Conservation (phyloP, 331 rosid species). For the Rosa hybrid region DNA sequence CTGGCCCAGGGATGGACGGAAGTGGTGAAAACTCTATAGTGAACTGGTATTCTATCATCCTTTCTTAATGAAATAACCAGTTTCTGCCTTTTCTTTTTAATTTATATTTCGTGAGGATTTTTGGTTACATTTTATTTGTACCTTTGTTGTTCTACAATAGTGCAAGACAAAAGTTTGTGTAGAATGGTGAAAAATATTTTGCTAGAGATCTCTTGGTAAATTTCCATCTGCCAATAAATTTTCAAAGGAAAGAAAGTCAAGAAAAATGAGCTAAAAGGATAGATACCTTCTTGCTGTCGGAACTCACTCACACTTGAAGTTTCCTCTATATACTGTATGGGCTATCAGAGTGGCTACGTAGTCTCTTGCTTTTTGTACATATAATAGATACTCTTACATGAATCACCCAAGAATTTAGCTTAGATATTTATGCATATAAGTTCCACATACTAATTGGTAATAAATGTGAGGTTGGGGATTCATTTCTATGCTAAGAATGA, state of each 20-base stretch:
- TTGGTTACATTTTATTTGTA: not conserved
- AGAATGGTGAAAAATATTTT: not conserved
- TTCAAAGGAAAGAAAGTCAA: not conserved
- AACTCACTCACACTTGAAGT: not conserved
- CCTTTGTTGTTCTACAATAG: not conserved
- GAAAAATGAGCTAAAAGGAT: not conserved
- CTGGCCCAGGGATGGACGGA: constrained; percentile 74
- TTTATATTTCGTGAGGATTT: not conserved
- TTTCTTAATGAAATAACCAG: not conserved
- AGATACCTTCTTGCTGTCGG: not conserved
- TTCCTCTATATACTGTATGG: not conserved
- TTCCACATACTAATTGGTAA: not conserved
- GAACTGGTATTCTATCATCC: constrained; percentile 45
- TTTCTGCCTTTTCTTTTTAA: not conserved
- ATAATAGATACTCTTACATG: not conserved
- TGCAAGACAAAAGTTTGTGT: not conserved
- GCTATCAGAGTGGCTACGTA: not conserved
- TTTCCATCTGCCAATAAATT: not conserved
- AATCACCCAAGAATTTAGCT: not conserved
- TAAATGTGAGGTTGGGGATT: not conserved
- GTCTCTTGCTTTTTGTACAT: not conserved
- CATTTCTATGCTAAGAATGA: not conserved
- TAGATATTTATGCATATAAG: not conserved
- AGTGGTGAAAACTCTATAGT: constrained; percentile 50
- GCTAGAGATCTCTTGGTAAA: not conserved